Evolutionary conservation across 2,329 filamentous ascomycete genomes (phyloP).

Genomic region (Pseudofabraea citricarpa): DNA sequence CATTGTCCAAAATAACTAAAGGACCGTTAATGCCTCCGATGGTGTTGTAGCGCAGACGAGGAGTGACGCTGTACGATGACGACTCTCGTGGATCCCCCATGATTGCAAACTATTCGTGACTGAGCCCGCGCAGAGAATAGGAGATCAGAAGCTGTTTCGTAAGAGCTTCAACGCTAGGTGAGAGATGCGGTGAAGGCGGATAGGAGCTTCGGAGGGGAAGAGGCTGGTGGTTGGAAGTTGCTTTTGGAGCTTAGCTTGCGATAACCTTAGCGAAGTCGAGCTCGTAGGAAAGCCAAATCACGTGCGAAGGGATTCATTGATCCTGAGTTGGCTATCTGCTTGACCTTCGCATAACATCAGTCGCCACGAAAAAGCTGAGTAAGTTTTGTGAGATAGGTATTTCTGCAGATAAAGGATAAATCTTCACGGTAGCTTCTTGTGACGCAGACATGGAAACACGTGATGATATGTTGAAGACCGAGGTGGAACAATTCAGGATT

Average conservation of each 20-base stretch:
- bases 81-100: conserved; percentile 32
- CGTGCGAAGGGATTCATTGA: too few relatives aligned
- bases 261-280: neutral
- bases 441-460: too few relatives aligned
- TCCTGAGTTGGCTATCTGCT: too few relatives aligned
- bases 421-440: too few relatives aligned
- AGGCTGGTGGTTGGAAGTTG: neutral
- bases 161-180: conserved; percentile 5
- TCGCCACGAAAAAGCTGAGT: too few relatives aligned
- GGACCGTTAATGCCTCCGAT: conserved; percentile 97
- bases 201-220: conserved; percentile 1
- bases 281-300: too few relatives aligned
- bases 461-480: too few relatives aligned
- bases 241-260: conserved; percentile 1
- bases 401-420: too few relatives aligned
- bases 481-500: neutral
- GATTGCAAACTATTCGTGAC: conserved; percentile 9
- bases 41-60: conserved; percentile 91
- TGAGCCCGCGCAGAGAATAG: neutral
- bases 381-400: too few relatives aligned
- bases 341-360: too few relatives aligned
- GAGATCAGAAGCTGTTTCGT: conserved; percentile 5
- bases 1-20: conserved; percentile 95
- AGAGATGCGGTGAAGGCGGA: neutral
- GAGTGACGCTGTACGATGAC: conserved; percentile 46